Base-by-base conservation (phyloP, 1,284 basidiomycete genomes). In the Boletus mariae region DNA sequence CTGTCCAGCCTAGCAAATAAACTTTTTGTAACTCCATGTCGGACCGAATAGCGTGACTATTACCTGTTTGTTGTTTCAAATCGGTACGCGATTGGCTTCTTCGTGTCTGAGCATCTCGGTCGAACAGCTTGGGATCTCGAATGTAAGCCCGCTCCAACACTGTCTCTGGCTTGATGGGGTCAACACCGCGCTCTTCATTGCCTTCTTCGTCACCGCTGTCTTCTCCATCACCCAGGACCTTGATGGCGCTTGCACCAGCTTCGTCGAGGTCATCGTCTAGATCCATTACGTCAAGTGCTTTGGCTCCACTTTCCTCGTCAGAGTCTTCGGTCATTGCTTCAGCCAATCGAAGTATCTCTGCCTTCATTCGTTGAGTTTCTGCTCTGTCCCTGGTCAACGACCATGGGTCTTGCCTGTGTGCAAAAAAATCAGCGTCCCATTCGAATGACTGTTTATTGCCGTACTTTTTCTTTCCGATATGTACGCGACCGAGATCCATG, bases 131-230 rank as follows among this genome's bases (percentile, higher is more conserved):
- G 8, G 85, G 82, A 69, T 90, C 81, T 20, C 77, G 74, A 38
- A 94, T 74, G 68, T 94, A 96, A 10, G 87, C 82, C 47, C 83
- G 70, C 64, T 92, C 91, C 44, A 93, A 73, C 35, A 85, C 77
- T 2, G 80, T 84, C 58, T 93, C 88, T 2, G 78, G 70, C 12
- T 69, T 68, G 42, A 62, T 56, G 20, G 58, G 52, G 23, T 61
- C 56, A 41, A 59, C 59, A 23, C 58, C 61, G 52, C 57, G 65
- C 25, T 67, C 62, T 28, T 67, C 70, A 0, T 62, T 71, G 17
- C 57, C 66, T 26, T 70, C 77, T 17, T 74, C 76, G 9, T 75
- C 74, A 4, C 73, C 77, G 50, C 75, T 80, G 15, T 76, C 78
- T 57, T 86, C 85, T 0, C 85, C 85, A 59, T 85, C 85, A 10